A percentile compares a stretch with the other conserved stretches of the same genome.
Evolutionary conservation across 768 basidiomycete species (phyloP).

Genomic region (Leccinum truebloodii): DNA sequence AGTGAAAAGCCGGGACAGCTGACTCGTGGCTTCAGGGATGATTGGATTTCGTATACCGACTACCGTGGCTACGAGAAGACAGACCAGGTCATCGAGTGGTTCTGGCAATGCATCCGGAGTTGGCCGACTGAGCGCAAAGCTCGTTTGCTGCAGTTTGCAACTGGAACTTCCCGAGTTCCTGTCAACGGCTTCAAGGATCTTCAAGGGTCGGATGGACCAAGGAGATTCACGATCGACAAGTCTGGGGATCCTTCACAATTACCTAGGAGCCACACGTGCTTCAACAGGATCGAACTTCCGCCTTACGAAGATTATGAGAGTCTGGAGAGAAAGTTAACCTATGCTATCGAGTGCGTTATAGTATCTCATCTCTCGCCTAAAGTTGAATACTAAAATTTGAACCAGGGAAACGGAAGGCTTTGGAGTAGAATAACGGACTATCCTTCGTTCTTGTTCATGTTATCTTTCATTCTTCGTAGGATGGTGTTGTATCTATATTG

Average conservation of each 20-base stretch:
- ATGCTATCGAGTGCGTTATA: constrained; percentile 73
- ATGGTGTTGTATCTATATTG: constrained; percentile 18
- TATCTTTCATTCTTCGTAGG: constrained; percentile 3
- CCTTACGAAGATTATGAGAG: constrained; percentile 88
- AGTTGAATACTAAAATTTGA: constrained; percentile 9
- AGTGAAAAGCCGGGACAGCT: background rate
- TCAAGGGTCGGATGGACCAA: constrained; percentile 90
- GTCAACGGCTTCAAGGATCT: constrained; percentile 96
- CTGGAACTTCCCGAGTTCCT: constrained; percentile 80
- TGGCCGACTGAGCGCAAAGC: constrained; percentile 92
- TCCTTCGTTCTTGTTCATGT: constrained; percentile 7
- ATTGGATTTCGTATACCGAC: constrained; percentile 94
- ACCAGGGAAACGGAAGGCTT: constrained; percentile 78
- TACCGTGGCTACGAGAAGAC: constrained; percentile 87
- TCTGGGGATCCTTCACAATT: constrained; percentile 86
- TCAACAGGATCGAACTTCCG: constrained; percentile 87
- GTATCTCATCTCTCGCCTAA: background rate
- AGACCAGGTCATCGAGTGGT: constrained; percentile 91
- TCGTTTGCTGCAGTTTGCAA: constrained; percentile 85
- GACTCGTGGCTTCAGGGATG: constrained; percentile 51
- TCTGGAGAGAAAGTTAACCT: constrained; percentile 81
- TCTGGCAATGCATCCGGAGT: constrained; percentile 89
- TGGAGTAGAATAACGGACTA: constrained; percentile 50
- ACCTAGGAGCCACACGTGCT: constrained; percentile 92
- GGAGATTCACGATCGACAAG: constrained; percentile 94